Conservation (phyloP, 345 rosid genomes). For the Populus alba region DNA sequence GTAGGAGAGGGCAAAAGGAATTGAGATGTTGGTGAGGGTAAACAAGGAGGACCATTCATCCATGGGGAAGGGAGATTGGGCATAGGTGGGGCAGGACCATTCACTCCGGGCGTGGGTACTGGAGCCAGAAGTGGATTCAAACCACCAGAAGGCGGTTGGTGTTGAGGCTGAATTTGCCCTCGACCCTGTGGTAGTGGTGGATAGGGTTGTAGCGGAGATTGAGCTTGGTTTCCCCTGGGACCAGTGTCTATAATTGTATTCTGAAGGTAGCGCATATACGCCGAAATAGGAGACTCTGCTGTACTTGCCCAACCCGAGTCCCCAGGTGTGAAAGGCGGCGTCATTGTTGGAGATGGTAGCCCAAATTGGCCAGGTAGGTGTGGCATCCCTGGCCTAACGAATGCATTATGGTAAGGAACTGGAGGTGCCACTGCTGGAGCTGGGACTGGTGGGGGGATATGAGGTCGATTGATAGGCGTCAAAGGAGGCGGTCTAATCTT, state of each 20-base stretch:
- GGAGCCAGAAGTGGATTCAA: conserved; percentile 43
- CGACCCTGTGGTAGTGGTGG: conserved; percentile 22
- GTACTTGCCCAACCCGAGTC: conserved; percentile 50
- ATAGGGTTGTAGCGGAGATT: conserved; percentile 16
- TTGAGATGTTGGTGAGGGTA: conserved; percentile 83
- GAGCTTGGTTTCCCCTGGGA: conserved; percentile 46
- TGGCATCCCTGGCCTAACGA: conserved; percentile 7
- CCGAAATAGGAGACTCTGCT: conserved; percentile 76
- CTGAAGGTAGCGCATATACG: conserved; percentile 83
- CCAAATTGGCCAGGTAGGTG: conserved; percentile 31
- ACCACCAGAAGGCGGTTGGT: conserved; percentile 46
- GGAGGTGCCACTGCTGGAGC: conserved; percentile 25
- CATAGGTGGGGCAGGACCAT: conserved; percentile 53
- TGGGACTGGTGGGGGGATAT: conserved; percentile 36
- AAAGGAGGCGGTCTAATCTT: conserved; percentile 82
- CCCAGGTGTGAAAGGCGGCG: conserved; percentile 35
- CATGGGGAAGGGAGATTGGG: conserved; percentile 53
- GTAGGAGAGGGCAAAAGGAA: conserved; percentile 72
- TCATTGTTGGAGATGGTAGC: conserved; percentile 40
- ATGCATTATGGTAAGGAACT: conserved; percentile 16
- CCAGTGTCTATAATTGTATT: conserved; percentile 49
- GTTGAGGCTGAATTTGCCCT: conserved; percentile 35
- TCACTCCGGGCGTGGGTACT: conserved; percentile 53
- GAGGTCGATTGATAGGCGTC: conserved; percentile 60
- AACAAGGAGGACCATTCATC: conserved; percentile 54